These are phyloP conservation scores for Agrocybe pediades DNA, from an alignment of 768 basidiomycete genomes.

Conservation along the genomic window DNA sequence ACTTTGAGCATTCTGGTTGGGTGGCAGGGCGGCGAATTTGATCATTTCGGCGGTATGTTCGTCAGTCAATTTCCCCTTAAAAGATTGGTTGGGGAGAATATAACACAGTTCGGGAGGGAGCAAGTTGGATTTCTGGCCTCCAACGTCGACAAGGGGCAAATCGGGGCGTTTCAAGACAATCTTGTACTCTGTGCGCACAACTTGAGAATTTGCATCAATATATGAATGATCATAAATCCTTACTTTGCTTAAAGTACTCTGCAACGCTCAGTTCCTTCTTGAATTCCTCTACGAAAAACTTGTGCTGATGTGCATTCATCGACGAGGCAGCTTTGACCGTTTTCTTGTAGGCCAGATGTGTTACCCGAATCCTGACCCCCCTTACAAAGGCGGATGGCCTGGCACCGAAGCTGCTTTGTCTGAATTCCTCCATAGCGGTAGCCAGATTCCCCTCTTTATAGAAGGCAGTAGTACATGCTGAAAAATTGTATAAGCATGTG, in stretches of 20 bases:
- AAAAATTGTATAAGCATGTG: neutral
- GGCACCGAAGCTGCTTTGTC: conserved; percentile 56
- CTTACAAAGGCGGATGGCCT: conserved; percentile 62
- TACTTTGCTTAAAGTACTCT: conserved; percentile 69
- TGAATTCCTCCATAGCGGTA: conserved; percentile 57
- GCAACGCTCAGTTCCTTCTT: conserved; percentile 59
- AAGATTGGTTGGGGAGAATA: conserved; percentile 69
- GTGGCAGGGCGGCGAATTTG: conserved; percentile 65
- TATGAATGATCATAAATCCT: conserved; percentile 25
- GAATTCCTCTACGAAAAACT: conserved; percentile 60
- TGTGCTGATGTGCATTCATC: conserved; percentile 46
- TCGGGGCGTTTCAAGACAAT: conserved; percentile 51
- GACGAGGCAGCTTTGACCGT: conserved; percentile 59
- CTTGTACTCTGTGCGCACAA: conserved; percentile 56
- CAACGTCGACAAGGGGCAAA: conserved; percentile 61
- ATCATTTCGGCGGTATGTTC: conserved; percentile 79
- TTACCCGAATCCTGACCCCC: conserved; percentile 65
- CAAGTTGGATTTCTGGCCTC: conserved; percentile 45
- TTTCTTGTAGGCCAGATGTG: conserved; percentile 76
- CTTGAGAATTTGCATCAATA: conserved; percentile 22
- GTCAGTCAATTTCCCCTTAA: conserved; percentile 67
- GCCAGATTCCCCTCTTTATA: conserved; percentile 68
- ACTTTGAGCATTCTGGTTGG: conserved; percentile 62
- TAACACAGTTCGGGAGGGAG: conserved; percentile 77
- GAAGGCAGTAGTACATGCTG: conserved; percentile 62